These are phyloP conservation scores for Prunus fruticosa DNA, from an alignment of 306 rosid genomes.

Conservation along the genomic window DNA sequence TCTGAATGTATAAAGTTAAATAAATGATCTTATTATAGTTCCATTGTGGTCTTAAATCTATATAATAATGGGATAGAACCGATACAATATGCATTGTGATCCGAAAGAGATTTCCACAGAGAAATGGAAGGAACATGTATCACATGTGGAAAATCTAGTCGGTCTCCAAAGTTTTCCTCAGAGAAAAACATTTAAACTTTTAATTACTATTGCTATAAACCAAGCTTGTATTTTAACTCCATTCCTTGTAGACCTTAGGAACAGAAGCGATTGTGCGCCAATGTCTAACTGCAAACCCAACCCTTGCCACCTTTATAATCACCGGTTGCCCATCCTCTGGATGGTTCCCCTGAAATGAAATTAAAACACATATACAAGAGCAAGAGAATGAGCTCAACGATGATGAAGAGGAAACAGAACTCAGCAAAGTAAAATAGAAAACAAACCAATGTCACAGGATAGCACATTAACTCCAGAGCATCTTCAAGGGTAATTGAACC, in stretches of 20 bases:
- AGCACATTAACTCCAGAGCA: slow-evolving; percentile 63
- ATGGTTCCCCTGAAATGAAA: slow-evolving; percentile 69
- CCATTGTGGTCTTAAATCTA: too few relatives aligned
- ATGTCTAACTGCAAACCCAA: slow-evolving; percentile 64
- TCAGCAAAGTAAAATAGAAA: slow-evolving; percentile 13
- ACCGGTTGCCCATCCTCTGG: slow-evolving; percentile 81
- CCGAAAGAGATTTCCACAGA: not conserved
- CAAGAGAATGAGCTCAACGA: slow-evolving; percentile 7
- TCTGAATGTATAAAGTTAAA: not conserved
- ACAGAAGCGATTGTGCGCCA: slow-evolving; percentile 50
- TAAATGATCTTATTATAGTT: too few relatives aligned
- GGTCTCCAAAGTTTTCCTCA: too few relatives aligned
- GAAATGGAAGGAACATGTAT: too few relatives aligned
- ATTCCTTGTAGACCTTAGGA: slow-evolving; percentile 54
- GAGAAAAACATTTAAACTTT: too few relatives aligned
- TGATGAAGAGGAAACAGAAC: not conserved
- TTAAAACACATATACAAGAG: not conserved
- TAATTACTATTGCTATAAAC: not conserved
- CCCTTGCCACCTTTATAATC: slow-evolving; percentile 50
- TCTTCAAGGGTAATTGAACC: slow-evolving; percentile 61
- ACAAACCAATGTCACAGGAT: slow-evolving; percentile 85
- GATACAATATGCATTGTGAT: not conserved
- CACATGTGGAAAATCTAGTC: not conserved
- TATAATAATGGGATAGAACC: too few relatives aligned
- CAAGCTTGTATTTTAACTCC: not conserved